Evolutionary conservation across 208 protist genomes (phyloP).

Genomic region (Willaertia magna): DNA sequence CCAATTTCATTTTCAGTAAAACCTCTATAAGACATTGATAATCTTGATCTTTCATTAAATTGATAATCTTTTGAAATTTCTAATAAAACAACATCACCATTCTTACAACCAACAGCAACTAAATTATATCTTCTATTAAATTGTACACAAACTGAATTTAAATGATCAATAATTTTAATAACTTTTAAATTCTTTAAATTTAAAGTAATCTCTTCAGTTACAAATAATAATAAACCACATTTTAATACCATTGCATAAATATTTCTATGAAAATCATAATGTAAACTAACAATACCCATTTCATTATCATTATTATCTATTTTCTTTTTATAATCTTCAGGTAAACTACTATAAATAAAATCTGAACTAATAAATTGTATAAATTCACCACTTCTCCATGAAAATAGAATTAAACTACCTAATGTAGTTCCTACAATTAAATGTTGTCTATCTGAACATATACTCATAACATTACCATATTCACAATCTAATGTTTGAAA

Average conservation of each 20-base stretch:
- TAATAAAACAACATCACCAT: background rate
- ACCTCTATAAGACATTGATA: background rate
- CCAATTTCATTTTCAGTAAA: background rate
- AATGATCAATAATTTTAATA: background rate
- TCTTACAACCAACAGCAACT: background rate
- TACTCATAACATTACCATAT: background rate
- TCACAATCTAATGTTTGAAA: background rate
- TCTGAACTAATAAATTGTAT: background rate
- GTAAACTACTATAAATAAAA: background rate
- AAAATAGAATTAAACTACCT: background rate
- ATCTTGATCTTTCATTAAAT: background rate
- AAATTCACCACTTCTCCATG: background rate
- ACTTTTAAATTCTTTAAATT: background rate
- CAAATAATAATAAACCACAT: background rate
- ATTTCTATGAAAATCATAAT: background rate
- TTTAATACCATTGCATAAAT: background rate
- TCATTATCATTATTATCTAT: background rate
- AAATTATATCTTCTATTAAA: background rate
- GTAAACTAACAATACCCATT: background rate
- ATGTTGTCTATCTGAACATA: background rate
- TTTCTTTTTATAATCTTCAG: background rate
- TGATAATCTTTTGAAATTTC: background rate
- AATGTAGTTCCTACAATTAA: background rate
- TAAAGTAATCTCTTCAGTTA: background rate
- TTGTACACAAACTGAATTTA: background rate